phyloP scores from a whole-genome alignment of 2,329 filamentous ascomycete genomes.

The Trematosphaeria pertusa region DNA sequence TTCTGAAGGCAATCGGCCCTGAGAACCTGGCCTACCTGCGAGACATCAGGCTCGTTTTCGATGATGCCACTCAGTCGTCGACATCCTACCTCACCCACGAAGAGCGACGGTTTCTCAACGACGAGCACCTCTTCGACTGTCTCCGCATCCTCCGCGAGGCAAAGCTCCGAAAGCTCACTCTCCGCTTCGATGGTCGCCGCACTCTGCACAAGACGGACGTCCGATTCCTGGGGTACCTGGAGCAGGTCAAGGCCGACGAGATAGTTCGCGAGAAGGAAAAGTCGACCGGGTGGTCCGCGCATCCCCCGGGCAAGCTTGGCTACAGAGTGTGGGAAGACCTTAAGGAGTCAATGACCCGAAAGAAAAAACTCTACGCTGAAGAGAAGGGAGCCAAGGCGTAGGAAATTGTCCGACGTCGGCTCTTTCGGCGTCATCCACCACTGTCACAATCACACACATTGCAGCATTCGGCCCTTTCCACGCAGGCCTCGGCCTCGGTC shows the following conservation, averaged over 20 bases:
- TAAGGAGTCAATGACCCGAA: slow-evolving; percentile 44
- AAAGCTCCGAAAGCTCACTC: slow-evolving; percentile 51
- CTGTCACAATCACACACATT: no score
- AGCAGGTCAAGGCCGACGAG: slow-evolving; percentile 53
- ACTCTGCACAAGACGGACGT: slow-evolving; percentile 43
- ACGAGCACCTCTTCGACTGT: slow-evolving; percentile 54
- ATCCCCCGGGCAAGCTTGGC: slow-evolving; percentile 43
- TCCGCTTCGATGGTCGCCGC: slow-evolving; percentile 54
- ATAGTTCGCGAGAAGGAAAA: slow-evolving; percentile 30
- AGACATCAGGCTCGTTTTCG: slow-evolving; percentile 53
- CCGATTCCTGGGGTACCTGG: slow-evolving; percentile 55
- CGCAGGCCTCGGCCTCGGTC: no score
- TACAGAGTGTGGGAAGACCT: slow-evolving; percentile 38
- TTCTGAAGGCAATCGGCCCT: slow-evolving; percentile 56
- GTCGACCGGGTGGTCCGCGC: slow-evolving; percentile 24
- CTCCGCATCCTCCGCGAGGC: slow-evolving; percentile 53
- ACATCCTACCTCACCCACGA: slow-evolving; percentile 50
- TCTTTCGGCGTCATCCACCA: no score
- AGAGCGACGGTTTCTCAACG: slow-evolving; percentile 57
- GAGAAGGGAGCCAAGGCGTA: slow-evolving; percentile 3
- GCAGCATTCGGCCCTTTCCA: no score
- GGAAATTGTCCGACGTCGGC: no score
- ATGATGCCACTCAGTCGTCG: slow-evolving; percentile 53
- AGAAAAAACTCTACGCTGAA: slow-evolving; percentile 43
- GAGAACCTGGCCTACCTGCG: slow-evolving; percentile 56